These are phyloP conservation scores for Phytophthora crassamura DNA, from an alignment of 352 stramenopile genomes.

Conservation along the genomic window DNA sequence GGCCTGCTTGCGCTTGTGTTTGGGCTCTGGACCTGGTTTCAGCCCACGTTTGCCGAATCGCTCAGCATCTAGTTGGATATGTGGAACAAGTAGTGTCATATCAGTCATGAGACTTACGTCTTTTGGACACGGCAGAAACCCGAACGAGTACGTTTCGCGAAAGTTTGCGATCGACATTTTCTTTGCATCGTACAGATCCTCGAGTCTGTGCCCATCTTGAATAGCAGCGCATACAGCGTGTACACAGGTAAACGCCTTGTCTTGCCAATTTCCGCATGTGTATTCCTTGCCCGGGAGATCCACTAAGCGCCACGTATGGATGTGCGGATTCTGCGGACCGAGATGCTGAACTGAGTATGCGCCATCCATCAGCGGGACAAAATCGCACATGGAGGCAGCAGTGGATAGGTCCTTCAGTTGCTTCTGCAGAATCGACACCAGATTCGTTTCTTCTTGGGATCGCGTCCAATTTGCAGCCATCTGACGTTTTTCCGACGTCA, in stretches of 20 bases:
- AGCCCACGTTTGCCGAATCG: conserved; percentile 1
- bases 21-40: conserved; percentile 11
- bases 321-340: background rate
- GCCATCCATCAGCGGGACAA: background rate
- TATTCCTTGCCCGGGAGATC: conserved; percentile 5
- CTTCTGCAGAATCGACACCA: background rate
- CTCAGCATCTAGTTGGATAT: background rate
- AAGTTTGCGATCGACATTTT: conserved; percentile 13
- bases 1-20: conserved; percentile 7
- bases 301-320: background rate
- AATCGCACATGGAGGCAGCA: background rate
- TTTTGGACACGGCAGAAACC: conserved; percentile 10
- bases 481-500: conserved; percentile 4
- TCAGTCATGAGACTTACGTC: background rate
- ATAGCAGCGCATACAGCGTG: conserved; percentile 11
- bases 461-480: background rate
- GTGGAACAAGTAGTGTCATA: background rate
- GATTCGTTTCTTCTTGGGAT: background rate
- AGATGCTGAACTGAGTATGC: conserved; percentile 5
- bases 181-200: conserved; percentile 8
- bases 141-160: conserved; percentile 3
- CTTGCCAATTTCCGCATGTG: conserved; percentile 19
- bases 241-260: conserved; percentile 16
- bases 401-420: background rate
- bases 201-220: background rate